Evolutionary conservation across 1,284 basidiomycete species (phyloP).

Genomic region (Tranzscheliella williamsii): DNA sequence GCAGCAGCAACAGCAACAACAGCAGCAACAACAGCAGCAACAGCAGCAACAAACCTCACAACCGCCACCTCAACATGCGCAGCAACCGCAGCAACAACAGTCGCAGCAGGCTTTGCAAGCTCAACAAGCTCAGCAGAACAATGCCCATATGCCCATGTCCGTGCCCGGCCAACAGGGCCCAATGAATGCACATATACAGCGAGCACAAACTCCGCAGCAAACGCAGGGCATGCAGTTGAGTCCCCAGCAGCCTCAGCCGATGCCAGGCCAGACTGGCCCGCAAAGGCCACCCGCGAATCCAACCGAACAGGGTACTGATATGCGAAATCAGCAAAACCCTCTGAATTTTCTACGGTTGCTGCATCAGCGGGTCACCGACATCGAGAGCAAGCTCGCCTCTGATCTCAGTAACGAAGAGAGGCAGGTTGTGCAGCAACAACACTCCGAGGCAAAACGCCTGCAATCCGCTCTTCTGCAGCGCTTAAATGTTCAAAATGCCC

Average conservation of each 20-base stretch:
- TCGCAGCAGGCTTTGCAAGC: conserved; percentile 18
- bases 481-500: conserved; percentile 34
- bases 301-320: conserved; percentile 8
- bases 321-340: conserved; percentile 24
- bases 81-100: conserved; percentile 4
- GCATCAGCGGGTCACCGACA: conserved; percentile 45
- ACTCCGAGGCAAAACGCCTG: conserved; percentile 36
- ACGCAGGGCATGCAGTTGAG: conserved; percentile 2
- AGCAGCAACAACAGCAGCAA: no score
- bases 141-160: neutral
- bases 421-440: conserved; percentile 33
- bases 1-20: conserved; percentile 10
- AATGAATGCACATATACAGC: neutral
- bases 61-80: no score
- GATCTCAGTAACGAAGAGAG: conserved; percentile 38
- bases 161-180: neutral
- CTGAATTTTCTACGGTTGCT: conserved; percentile 45
- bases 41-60: no score
- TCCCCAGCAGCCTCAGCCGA: neutral
- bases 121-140: conserved; percentile 15
- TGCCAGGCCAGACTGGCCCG: conserved; percentile 21
- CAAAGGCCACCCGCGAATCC: conserved; percentile 12
- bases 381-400: conserved; percentile 43
- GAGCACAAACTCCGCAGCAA: conserved; percentile 14
- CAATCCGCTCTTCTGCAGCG: conserved; percentile 37